Conservation (phyloP, 148 eudicot genomes). For the Selenicereus undatus region DNA sequence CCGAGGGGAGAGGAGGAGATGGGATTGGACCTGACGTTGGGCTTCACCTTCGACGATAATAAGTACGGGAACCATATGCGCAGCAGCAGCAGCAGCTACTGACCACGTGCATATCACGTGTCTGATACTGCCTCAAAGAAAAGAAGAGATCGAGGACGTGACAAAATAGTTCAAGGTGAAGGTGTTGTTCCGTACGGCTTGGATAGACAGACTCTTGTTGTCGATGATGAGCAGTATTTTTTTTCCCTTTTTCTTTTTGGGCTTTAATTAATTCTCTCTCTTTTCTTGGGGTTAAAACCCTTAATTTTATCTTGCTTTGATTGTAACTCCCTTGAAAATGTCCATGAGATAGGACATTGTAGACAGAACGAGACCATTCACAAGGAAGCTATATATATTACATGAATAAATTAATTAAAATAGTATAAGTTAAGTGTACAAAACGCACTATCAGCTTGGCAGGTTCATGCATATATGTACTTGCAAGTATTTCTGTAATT, state of each 20-base stretch:
- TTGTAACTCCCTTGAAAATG: not conserved
- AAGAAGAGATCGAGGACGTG: not conserved
- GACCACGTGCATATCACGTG: constrained; percentile 19
- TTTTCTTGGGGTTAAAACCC: not conserved
- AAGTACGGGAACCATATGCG: not conserved
- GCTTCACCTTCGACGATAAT: constrained; percentile 10
- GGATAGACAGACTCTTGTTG: not conserved
- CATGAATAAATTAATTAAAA: too few relatives aligned
- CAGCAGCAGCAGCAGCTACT: not conserved
- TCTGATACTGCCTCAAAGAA: constrained; percentile 8
- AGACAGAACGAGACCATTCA: too few relatives aligned
- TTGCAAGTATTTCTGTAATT: too few relatives aligned
- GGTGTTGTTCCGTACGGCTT: not conserved
- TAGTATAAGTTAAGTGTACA: too few relatives aligned
- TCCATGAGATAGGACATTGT: not conserved
- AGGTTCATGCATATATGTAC: too few relatives aligned
- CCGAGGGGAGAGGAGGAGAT: constrained; percentile 14
- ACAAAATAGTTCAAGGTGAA: not conserved
- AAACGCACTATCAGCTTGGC: too few relatives aligned
- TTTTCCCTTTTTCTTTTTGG: not conserved
- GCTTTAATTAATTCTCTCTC: not conserved
- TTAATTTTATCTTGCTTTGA: not conserved
- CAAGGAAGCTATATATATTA: too few relatives aligned
- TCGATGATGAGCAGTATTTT: not conserved
- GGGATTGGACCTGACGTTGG: constrained; percentile 30